Percentiles rank a stretch among this genome's conserved stretches.
These are phyloP conservation scores for Ceratobasidium sp. DNA, from an alignment of 1,284 basidiomycete species.

Conservation along the genomic window DNA sequence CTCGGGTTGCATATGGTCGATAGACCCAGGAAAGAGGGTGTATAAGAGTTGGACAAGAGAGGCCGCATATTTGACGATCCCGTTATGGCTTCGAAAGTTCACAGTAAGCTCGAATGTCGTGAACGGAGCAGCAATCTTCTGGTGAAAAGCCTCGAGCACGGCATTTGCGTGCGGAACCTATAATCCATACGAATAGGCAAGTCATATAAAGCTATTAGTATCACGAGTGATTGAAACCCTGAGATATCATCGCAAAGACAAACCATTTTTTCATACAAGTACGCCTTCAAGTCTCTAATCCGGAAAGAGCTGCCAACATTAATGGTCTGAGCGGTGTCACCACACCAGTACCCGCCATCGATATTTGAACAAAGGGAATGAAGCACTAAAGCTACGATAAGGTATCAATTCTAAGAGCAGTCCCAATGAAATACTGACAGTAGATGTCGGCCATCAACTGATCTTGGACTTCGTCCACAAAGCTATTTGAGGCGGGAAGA, in stretches of 20 bases:
- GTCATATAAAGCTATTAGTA: too few species aligned
- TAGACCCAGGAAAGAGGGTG: constrained; percentile 37
- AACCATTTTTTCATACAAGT: constrained; percentile 53
- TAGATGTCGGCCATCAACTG: constrained; percentile 18
- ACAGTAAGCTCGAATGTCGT: constrained; percentile 38
- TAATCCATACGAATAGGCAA: too few species aligned
- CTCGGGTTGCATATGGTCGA: constrained; percentile 40
- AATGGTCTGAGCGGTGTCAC: constrained; percentile 79
- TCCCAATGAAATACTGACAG: constrained; percentile 2
- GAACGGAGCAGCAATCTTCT: constrained; percentile 53
- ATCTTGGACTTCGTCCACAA: constrained; percentile 37
- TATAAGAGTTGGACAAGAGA: constrained; percentile 37
- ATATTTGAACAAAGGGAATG: constrained; percentile 64
- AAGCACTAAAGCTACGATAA: constrained; percentile 57
- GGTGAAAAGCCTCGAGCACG: too few species aligned
- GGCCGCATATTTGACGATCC: constrained; percentile 41
- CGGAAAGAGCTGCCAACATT: constrained; percentile 71
- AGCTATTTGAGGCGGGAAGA: constrained; percentile 13
- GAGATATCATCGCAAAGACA: neutral
- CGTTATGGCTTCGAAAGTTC: constrained; percentile 43
- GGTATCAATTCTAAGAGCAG: neutral
- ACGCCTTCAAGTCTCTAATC: constrained; percentile 72
- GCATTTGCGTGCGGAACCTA: too few species aligned
- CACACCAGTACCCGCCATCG: constrained; percentile 75
- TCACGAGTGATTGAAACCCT: too few species aligned